Conservation (phyloP, 495 filamentous ascomycete genomes). For the Mytilinidion resinicola region DNA sequence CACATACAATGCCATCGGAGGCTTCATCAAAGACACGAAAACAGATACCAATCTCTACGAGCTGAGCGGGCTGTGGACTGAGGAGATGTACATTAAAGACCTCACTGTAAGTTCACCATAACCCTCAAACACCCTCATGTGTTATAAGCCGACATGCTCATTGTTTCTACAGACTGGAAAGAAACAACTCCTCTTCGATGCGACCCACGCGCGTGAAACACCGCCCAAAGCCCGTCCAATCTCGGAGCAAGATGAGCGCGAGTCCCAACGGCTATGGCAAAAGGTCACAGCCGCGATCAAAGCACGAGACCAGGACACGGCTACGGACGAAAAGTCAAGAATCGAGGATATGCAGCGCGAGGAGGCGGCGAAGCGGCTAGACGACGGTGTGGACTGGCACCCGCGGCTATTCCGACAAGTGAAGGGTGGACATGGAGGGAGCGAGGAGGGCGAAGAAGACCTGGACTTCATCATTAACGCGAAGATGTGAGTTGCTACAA, state of each 20-base stretch:
- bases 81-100: conserved; percentile 86
- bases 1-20: conserved; percentile 92
- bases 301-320: conserved; percentile 75
- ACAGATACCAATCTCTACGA: conserved; percentile 84
- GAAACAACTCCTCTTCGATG: conserved; percentile 86
- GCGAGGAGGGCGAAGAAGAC: conserved; percentile 77
- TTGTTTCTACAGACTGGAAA: conserved; percentile 61
- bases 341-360: conserved; percentile 88
- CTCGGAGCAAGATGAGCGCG: conserved; percentile 81
- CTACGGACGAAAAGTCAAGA: conserved; percentile 90
- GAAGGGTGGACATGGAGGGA: conserved; percentile 61
- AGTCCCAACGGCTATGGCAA: conserved; percentile 83
- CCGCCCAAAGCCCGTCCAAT: conserved; percentile 69
- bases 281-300: conserved; percentile 74
- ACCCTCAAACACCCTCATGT: no score
- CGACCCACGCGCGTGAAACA: conserved; percentile 65
- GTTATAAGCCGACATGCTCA: neutral
- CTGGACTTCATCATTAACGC: conserved; percentile 95
- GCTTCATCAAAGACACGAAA: conserved; percentile 81
- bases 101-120: conserved; percentile 52
- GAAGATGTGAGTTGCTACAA: conserved; percentile 52
- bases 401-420: conserved; percentile 77
- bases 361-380: conserved; percentile 73
- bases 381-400: conserved; percentile 83
- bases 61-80: conserved; percentile 86